Conservation (phyloP, 768 basidiomycete genomes). For the Sarcodon sp. region DNA sequence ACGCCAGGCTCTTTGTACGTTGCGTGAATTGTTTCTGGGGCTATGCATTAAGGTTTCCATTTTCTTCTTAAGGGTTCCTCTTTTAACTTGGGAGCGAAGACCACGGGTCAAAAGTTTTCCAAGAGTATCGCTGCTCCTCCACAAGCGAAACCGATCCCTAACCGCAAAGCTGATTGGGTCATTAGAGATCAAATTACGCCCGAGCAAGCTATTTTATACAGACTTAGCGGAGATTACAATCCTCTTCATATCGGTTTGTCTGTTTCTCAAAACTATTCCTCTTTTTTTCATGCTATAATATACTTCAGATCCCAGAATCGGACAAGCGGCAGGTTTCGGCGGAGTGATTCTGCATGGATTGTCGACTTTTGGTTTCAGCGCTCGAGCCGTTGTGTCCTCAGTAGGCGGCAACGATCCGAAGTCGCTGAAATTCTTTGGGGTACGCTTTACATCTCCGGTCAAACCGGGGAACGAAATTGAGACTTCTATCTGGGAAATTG, state of each 20-base stretch:
- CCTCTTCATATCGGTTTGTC: slow-evolving; percentile 32
- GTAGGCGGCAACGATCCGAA: slow-evolving; percentile 48
- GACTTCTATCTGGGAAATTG: slow-evolving; percentile 71
- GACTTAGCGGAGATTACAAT: slow-evolving; percentile 41
- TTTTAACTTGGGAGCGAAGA: slow-evolving; percentile 32
- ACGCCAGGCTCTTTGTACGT: slow-evolving; percentile 28
- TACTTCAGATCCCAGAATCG: slow-evolving; percentile 60
- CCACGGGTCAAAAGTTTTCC: slow-evolving; percentile 23
- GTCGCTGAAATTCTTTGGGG: slow-evolving; percentile 55
- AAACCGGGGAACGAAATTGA: slow-evolving; percentile 74
- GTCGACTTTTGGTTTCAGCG: slow-evolving; percentile 72
- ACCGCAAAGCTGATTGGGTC: slow-evolving; percentile 26
- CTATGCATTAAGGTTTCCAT: background rate
- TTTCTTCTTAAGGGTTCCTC: slow-evolving; percentile 16
- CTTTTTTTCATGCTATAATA: slow-evolving; percentile 33
- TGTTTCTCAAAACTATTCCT: background rate
- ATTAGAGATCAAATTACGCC: slow-evolving; percentile 25
- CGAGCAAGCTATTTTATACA: slow-evolving; percentile 32
- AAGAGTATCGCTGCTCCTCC: slow-evolving; percentile 25
- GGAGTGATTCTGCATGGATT: slow-evolving; percentile 81
- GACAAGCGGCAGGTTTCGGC: slow-evolving; percentile 65
- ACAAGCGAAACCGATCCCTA: slow-evolving; percentile 20
- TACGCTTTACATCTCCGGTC: slow-evolving; percentile 73
- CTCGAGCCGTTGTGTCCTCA: slow-evolving; percentile 56
- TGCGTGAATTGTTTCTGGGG: background rate